phyloP scores from a whole-genome alignment of 331 rosid genomes.

The Rhamnella rubrinervis region DNA sequence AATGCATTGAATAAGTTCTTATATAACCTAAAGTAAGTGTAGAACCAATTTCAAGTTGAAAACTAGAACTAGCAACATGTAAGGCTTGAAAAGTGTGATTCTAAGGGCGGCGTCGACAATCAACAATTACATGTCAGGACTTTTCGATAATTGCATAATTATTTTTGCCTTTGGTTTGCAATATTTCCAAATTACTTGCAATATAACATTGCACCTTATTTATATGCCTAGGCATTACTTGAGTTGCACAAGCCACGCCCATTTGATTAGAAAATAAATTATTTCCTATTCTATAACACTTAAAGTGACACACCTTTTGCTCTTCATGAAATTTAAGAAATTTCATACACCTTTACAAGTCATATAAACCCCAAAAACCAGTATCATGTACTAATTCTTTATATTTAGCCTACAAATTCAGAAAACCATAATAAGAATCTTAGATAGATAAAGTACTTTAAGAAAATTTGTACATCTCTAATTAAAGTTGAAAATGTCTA shows the following conservation, averaged over 20 bases:
- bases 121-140: not conserved
- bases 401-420: not conserved
- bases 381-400: not conserved
- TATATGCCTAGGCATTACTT: not conserved
- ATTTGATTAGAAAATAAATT: not conserved
- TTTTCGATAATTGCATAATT: slow-evolving; percentile 1
- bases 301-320: not conserved
- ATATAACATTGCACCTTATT: not conserved
- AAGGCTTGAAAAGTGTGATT: not conserved
- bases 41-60: not conserved
- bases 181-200: not conserved
- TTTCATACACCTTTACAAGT: not conserved
- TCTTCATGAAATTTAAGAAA: not conserved
- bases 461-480: not conserved
- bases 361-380: not conserved
- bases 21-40: not conserved
- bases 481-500: not conserved
- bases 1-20: not conserved
- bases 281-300: not conserved
- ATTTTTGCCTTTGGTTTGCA: not conserved
- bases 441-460: not conserved
- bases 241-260: not conserved
- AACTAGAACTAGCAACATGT: not conserved
- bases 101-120: not conserved
- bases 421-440: not conserved